Base-by-base conservation (phyloP, 2,329 filamentous ascomycete species). In the Xylaria sp. region DNA sequence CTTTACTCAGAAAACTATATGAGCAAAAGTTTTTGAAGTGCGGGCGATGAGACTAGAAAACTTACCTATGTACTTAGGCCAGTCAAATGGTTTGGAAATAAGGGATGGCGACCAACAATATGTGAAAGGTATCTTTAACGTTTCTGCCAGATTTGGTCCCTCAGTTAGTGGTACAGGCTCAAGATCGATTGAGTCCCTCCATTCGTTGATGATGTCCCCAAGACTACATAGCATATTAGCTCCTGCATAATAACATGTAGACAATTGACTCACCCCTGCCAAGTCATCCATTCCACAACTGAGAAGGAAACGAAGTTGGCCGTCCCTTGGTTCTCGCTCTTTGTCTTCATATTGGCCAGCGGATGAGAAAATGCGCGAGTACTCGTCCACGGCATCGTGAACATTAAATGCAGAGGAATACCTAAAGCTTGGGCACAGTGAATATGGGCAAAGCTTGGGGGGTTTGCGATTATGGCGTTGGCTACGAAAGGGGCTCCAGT, bases 391-490 rank as follows among this genome's bases (percentile, higher is more conserved):
- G 91, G 91, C 59, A 93, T 90, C 61, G 93, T 97, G 73, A 97
- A 97, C 89, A 96, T 95, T 64, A 97, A 79, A 72, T 93, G 90
- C 2, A 94, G 75, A 0, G 91, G 91, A 19, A 93, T 86, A 0
- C 90, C 90, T 23, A 95, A 74, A 25, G 89, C 87, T 75, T 95
- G 90, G 0, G 91, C 91, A 65, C 90, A 92, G 75, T 93, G 90
- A 1, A 93, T 81, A 70, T 93, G 90, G 0, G 89, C 90, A 74
- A 93, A 92, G 64, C 85, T 89, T 0, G 90, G 90, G 0, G 91
- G 91, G 66, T 95, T 95, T 0, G 91, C 90, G 62, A 95, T 94
- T 68, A 95, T 94, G n/a, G 87, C 89, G 71, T 95, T 88, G 0
- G 88, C 88, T 15, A 91, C 79, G 68, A 91, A 90, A 0, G 85